These are phyloP conservation scores for Populus tomentosa DNA, from an alignment of 441 rosid species.

Conservation along the genomic window DNA sequence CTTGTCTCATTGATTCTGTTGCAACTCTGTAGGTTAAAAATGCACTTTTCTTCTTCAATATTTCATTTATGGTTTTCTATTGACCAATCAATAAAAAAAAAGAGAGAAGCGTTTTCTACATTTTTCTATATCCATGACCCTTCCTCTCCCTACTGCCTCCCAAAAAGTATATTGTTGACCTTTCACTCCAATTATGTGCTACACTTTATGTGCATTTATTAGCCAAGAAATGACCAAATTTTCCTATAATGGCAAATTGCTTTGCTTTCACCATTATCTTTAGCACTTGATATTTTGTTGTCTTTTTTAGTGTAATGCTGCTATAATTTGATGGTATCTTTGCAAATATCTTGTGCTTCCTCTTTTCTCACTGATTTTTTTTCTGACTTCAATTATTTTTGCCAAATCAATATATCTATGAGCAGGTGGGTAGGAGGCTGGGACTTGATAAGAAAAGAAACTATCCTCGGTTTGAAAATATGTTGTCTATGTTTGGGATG, in stretches of 20 bases:
- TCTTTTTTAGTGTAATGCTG: background rate
- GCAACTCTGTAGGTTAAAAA: background rate
- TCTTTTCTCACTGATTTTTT: background rate
- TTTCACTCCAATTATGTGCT: background rate
- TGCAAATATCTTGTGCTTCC: background rate
- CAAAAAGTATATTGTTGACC: background rate
- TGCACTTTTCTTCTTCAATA: background rate
- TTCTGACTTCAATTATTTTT: background rate
- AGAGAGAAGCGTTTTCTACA: background rate
- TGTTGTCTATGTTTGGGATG: conserved; percentile 75
- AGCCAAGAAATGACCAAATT: background rate
- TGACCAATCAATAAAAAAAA: background rate
- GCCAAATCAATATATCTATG: background rate
- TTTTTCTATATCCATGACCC: background rate
- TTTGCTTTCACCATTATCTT: background rate
- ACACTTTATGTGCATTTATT: background rate
- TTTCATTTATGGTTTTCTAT: background rate
- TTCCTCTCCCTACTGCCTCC: background rate
- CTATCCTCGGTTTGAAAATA: conserved; percentile 61
- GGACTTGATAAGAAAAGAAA: conserved; percentile 80
- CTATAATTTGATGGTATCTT: background rate
- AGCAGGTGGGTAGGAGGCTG: conserved; percentile 78
- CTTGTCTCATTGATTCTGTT: conserved; percentile 3
- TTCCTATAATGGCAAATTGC: background rate
- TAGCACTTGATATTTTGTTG: background rate